Evolutionary conservation across 768 basidiomycete genomes (phyloP).

Genomic region (Trametes cingulata): DNA sequence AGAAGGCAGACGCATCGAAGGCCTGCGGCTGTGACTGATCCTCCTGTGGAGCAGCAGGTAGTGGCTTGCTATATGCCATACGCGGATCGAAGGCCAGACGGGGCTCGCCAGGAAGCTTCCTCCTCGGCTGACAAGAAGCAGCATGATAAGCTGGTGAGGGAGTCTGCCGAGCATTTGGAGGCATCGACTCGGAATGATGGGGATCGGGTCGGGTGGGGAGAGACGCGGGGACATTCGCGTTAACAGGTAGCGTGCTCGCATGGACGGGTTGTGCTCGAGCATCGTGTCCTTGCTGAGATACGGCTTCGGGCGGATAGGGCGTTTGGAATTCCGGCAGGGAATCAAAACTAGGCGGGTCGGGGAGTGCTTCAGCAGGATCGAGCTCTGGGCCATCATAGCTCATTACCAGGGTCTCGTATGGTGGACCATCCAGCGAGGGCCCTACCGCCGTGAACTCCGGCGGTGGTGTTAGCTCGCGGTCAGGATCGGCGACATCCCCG

Average conservation of each 20-base stretch:
- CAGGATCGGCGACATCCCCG: background rate
- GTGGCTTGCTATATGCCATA: constrained; percentile 43
- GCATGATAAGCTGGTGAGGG: background rate
- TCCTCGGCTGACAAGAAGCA: background rate
- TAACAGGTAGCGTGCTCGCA: background rate
- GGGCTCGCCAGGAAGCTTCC: background rate
- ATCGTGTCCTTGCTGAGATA: background rate
- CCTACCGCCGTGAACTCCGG: constrained; percentile 42
- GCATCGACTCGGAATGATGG: background rate
- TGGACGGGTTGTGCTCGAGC: background rate
- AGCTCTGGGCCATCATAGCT: constrained; percentile 20
- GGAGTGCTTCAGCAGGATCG: constrained; percentile 21
- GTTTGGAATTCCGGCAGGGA: constrained; percentile 19
- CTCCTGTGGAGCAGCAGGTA: constrained; percentile 13
- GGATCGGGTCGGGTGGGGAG: too few relatives aligned
- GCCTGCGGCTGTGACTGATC: constrained; percentile 20
- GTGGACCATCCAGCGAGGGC: constrained; percentile 40
- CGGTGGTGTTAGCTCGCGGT: constrained; percentile 31
- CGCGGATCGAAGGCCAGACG: constrained; percentile 44
- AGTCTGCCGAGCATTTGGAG: background rate
- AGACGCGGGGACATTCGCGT: too few relatives aligned
- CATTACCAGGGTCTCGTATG: constrained; percentile 35
- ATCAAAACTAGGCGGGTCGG: constrained; percentile 7
- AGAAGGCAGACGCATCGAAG: constrained; percentile 45
- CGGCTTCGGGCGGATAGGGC: background rate